Evolutionary conservation across 805 yeast genomes (phyloP).

Genomic region (Barnettozyma botsteinii): DNA sequence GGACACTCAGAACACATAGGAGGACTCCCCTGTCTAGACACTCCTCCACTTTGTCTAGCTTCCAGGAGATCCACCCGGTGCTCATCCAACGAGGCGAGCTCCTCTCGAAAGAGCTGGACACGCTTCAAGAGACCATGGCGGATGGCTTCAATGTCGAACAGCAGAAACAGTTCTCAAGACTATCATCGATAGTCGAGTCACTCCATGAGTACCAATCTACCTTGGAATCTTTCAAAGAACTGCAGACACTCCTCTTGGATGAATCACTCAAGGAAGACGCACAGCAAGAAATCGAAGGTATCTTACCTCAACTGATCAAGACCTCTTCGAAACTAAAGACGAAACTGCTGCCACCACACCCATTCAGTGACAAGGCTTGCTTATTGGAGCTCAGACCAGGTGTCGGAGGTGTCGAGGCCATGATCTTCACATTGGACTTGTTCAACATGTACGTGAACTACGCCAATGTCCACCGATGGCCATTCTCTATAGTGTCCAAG

Average conservation of each 20-base stretch:
- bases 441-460: conserved; percentile 75
- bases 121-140: conserved; percentile 38
- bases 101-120: conserved; percentile 35
- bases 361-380: conserved; percentile 70
- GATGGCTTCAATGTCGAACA: conserved; percentile 38
- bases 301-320: conserved; percentile 39
- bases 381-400: conserved; percentile 89
- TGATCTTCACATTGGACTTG: conserved; percentile 76
- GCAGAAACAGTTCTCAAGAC: conserved; percentile 43
- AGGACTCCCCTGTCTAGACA: too few species aligned
- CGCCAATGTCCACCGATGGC: conserved; percentile 65
- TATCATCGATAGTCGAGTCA: conserved; percentile 39
- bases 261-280: conserved; percentile 54
- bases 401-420: conserved; percentile 93
- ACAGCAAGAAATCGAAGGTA: conserved; percentile 43
- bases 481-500: conserved; percentile 49
- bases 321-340: conserved; percentile 44
- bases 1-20: too few species aligned
- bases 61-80: conserved; percentile 37
- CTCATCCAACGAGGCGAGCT: conserved; percentile 42
- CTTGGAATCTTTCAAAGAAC: conserved; percentile 30
- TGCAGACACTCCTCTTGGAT: conserved; percentile 42
- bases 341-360: conserved; percentile 67
- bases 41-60: too few species aligned
- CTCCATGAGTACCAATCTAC: conserved; percentile 33